phyloP scores from a whole-genome alignment of 2,329 filamentous ascomycete genomes.

The Exophiala calicioides region DNA sequence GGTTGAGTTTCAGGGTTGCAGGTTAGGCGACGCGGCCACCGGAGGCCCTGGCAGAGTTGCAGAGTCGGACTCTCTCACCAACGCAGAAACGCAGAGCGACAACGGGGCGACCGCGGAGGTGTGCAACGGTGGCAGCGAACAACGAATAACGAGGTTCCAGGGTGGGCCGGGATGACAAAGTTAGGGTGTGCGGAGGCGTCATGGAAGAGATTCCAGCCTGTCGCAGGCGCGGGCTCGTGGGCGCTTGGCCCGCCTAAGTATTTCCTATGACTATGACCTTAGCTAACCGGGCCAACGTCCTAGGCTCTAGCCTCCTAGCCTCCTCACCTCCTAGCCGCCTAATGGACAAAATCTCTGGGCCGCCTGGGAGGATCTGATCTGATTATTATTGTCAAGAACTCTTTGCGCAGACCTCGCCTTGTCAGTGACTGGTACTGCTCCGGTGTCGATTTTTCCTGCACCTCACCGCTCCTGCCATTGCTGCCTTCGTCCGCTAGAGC shows the following conservation, averaged over 20 bases:
- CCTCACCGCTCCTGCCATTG: background rate
- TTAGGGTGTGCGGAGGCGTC: too few relatives aligned
- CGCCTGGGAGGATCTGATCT: conserved; percentile 2
- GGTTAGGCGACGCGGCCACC: too few relatives aligned
- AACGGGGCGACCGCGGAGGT: conserved; percentile 10
- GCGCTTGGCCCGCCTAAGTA: conserved; percentile 3
- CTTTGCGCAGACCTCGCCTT: conserved; percentile 16
- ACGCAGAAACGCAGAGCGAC: too few relatives aligned
- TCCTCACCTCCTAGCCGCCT: too few relatives aligned
- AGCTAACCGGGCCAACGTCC: conserved; percentile 10
- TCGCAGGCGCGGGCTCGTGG: too few relatives aligned
- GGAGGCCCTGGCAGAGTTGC: too few relatives aligned
- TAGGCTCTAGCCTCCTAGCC: conserved; percentile 1
- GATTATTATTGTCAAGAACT: background rate
- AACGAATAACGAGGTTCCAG: too few relatives aligned
- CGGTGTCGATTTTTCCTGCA: conserved; percentile 4
- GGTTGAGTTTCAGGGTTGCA: too few relatives aligned
- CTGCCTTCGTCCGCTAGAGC: background rate
- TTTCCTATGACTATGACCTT: background rate
- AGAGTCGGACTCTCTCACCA: too few relatives aligned
- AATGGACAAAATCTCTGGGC: conserved; percentile 23
- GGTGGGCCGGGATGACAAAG: too few relatives aligned
- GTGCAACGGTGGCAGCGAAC: too few relatives aligned
- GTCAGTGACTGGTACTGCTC: conserved; percentile 12
- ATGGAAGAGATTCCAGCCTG: too few relatives aligned